Evolutionary conservation across 192 early-diverging fungal genomes (phyloP).

Genomic region (Mortierella claussenii): DNA sequence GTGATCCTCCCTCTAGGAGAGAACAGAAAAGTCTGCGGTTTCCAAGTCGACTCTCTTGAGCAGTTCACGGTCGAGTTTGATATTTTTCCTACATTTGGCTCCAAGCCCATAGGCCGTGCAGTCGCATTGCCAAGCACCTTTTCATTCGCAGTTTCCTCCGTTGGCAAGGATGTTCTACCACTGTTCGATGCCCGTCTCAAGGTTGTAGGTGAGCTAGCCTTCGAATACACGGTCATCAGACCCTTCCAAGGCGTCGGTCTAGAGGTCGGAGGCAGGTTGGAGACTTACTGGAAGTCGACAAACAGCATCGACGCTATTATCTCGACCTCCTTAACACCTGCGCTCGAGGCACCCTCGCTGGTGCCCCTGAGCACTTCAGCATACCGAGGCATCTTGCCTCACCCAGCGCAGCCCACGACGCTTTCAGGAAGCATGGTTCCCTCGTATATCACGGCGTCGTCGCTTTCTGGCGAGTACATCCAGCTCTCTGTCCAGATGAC

Average conservation of each 20-base stretch:
- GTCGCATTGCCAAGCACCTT: conserved; percentile 83
- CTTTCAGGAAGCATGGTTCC: conserved; percentile 51
- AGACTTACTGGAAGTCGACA: conserved; percentile 99
- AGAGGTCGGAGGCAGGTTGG: conserved; percentile 94
- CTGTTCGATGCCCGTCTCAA: conserved; percentile 92
- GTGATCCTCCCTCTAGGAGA: conserved; percentile 90
- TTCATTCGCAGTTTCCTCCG: conserved; percentile 22
- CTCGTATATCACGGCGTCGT: conserved; percentile 87
- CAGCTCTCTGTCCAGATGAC: conserved; percentile 92
- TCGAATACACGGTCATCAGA: conserved; percentile 82
- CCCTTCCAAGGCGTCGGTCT: conserved; percentile 90
- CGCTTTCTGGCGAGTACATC: conserved; percentile 91
- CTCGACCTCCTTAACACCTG: conserved; percentile 23
- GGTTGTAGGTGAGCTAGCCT: conserved; percentile 90
- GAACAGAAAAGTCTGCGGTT: conserved; percentile 80
- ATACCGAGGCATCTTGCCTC: conserved; percentile 26
- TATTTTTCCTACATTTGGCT: conserved; percentile 95
- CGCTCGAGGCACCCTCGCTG: conserved; percentile 2
- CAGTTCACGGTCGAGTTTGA: conserved; percentile 91
- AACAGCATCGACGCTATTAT: conserved; percentile 65
- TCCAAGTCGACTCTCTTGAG: conserved; percentile 78
- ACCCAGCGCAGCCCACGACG: conserved; percentile 17
- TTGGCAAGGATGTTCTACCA: conserved; percentile 65
- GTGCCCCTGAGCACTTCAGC: conserved; percentile 40
- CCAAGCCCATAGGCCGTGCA: conserved; percentile 88